These are phyloP conservation scores for Trichoderma sp. DNA, from an alignment of 2,329 filamentous ascomycete species.

Conservation along the genomic window DNA sequence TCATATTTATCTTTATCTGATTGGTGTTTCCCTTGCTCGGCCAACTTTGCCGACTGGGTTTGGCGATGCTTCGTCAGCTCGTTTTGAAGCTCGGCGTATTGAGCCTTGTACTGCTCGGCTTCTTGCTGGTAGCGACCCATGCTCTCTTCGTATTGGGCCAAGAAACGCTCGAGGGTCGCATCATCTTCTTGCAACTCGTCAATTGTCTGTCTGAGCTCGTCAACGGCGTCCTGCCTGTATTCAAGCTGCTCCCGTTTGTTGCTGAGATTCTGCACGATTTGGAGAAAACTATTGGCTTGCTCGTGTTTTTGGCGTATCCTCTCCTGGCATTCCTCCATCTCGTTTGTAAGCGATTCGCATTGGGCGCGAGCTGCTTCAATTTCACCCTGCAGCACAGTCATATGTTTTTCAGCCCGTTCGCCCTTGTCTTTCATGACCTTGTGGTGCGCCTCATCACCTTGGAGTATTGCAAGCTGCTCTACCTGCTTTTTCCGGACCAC, in stretches of 20 bases:
- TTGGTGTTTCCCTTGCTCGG: conserved; percentile 74
- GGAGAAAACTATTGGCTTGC: conserved; percentile 71
- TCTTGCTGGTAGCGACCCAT: conserved; percentile 67
- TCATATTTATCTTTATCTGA: conserved; percentile 88
- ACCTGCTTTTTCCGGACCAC: conserved; percentile 79
- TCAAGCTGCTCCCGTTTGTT: conserved; percentile 75
- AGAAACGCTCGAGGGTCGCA: conserved; percentile 67
- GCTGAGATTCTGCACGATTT: conserved; percentile 72
- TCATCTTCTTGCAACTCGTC: conserved; percentile 79
- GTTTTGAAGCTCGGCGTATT: conserved; percentile 65
- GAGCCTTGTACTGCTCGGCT: conserved; percentile 60
- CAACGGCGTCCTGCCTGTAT: conserved; percentile 69
- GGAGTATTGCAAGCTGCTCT: conserved; percentile 70
- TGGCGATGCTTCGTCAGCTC: conserved; percentile 48
- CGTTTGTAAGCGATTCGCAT: conserved; percentile 56
- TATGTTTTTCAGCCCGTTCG: conserved; percentile 67
- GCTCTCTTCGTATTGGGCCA: conserved; percentile 76
- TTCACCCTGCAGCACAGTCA: conserved; percentile 64
- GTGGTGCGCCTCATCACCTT: conserved; percentile 73
- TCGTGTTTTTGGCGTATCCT: conserved; percentile 67
- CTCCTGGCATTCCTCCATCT: conserved; percentile 61
- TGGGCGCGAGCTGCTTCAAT: conserved; percentile 63
- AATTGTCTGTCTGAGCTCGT: conserved; percentile 70
- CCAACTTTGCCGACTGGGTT: conserved; percentile 53
- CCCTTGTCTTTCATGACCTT: conserved; percentile 85